Percentiles rank a stretch among this genome's conserved stretches.
These are phyloP conservation scores for Asterophora lycoperdoides DNA, from an alignment of 768 basidiomycete genomes.

Conservation along the genomic window DNA sequence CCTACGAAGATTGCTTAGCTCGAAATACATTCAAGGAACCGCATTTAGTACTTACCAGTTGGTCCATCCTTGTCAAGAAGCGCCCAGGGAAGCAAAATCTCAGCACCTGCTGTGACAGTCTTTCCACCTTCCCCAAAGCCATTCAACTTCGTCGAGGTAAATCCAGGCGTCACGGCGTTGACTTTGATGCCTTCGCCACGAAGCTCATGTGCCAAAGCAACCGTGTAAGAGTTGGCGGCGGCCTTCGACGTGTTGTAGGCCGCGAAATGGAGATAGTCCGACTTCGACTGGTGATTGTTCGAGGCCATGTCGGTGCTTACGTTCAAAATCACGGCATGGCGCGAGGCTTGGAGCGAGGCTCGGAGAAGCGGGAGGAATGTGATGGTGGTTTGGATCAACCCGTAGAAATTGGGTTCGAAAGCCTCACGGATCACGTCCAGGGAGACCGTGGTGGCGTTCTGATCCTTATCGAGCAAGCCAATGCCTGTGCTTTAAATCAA, in stretches of 20 bases:
- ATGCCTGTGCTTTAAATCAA: slow-evolving; percentile 19
- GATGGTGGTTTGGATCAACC: slow-evolving; percentile 39
- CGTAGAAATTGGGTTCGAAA: slow-evolving; percentile 42
- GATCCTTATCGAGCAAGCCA: slow-evolving; percentile 24
- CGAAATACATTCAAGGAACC: background rate
- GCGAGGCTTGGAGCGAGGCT: slow-evolving; percentile 24
- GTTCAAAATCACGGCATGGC: slow-evolving; percentile 35
- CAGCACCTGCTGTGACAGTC: slow-evolving; percentile 30
- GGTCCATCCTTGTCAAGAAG: slow-evolving; percentile 36
- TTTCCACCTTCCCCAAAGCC: slow-evolving; percentile 34
- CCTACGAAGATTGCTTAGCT: slow-evolving; percentile 14
- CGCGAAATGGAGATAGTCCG: slow-evolving; percentile 29
- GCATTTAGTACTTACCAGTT: slow-evolving; percentile 28
- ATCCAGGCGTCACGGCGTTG: slow-evolving; percentile 63
- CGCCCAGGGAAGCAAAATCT: slow-evolving; percentile 34
- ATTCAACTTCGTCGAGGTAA: slow-evolving; percentile 41
- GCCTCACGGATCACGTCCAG: slow-evolving; percentile 29
- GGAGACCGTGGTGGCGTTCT: slow-evolving; percentile 33
- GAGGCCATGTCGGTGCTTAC: slow-evolving; percentile 44
- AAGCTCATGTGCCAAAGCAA: slow-evolving; percentile 62
- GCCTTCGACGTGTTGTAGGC: slow-evolving; percentile 72
- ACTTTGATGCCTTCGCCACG: slow-evolving; percentile 48
- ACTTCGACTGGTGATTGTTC: slow-evolving; percentile 32
- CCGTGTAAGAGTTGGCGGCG: slow-evolving; percentile 58
- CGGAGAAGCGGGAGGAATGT: slow-evolving; percentile 40